Percentiles rank a stretch among this genome's conserved stretches.
phyloP scores from a whole-genome alignment of 1,284 basidiomycete species.

The Mycosarcoma maydis region DNA sequence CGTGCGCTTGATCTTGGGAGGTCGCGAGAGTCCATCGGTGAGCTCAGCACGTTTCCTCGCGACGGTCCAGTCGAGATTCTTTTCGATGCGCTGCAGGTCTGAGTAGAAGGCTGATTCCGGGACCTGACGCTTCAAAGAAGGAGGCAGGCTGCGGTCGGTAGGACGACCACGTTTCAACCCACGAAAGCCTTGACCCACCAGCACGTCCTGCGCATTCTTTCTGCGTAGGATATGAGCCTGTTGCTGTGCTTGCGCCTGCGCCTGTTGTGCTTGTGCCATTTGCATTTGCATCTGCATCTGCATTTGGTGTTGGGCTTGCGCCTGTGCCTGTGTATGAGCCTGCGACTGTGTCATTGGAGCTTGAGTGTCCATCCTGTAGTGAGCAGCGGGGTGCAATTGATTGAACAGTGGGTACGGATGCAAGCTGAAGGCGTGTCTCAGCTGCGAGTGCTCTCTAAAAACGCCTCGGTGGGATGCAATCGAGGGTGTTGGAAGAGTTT shows the following conservation, averaged over 20 bases:
- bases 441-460: slow-evolving; percentile 20
- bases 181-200: slow-evolving; percentile 60
- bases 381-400: slow-evolving; percentile 1
- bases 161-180: slow-evolving; percentile 77
- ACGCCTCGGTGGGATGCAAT: neutral
- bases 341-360: slow-evolving; percentile 37
- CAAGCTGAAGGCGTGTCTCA: slow-evolving; percentile 20
- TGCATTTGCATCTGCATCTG: slow-evolving; percentile 44
- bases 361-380: slow-evolving; percentile 32
- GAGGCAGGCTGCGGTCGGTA: slow-evolving; percentile 80
- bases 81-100: slow-evolving; percentile 85
- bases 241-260: slow-evolving; percentile 55
- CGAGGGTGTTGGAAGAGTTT: neutral
- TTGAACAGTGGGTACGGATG: slow-evolving; percentile 15
- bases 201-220: slow-evolving; percentile 54
- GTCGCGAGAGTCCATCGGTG: slow-evolving; percentile 62
- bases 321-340: slow-evolving; percentile 37
- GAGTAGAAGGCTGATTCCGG: slow-evolving; percentile 78
- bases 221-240: slow-evolving; percentile 42
- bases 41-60: slow-evolving; percentile 86
- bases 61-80: slow-evolving; percentile 94
- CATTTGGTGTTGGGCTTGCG: slow-evolving; percentile 45
- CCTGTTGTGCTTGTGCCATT: slow-evolving; percentile 36
- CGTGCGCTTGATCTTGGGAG: slow-evolving; percentile 76
- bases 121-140: slow-evolving; percentile 73